A percentile compares a stretch with the other conserved stretches of the same genome.
These are phyloP conservation scores for Malus hybrid DNA, from an alignment of 331 rosid genomes.

Conservation along the genomic window DNA sequence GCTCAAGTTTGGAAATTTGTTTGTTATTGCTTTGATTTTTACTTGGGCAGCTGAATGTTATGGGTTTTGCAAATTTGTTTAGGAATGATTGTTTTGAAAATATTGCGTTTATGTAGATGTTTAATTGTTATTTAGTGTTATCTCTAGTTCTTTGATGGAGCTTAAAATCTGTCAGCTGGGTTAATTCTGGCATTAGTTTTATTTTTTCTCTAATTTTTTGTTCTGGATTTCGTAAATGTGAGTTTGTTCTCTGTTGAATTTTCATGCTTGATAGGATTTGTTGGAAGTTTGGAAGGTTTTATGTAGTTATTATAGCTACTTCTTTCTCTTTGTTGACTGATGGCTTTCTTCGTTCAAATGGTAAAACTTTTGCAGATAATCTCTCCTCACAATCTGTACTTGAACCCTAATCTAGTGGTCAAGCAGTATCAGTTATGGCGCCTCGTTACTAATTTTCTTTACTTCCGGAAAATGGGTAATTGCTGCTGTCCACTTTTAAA, in stretches of 20 bases:
- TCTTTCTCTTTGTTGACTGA: neutral
- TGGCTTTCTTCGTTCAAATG: neutral
- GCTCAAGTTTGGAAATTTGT: neutral
- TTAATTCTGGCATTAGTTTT: neutral
- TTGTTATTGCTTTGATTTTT: neutral
- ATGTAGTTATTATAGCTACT: neutral
- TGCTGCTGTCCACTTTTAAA: neutral
- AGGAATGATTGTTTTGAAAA: no score
- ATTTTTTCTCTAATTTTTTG: no score
- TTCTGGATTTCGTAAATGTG: neutral
- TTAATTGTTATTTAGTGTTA: neutral
- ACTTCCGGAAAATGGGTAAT: conserved; percentile 90
- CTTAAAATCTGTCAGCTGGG: neutral
- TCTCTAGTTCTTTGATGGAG: neutral
- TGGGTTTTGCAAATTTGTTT: neutral
- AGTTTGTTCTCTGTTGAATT: neutral
- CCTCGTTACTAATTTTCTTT: conserved; percentile 79
- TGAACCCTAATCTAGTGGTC: conserved; percentile 80
- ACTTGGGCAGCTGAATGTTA: neutral
- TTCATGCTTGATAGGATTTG: neutral
- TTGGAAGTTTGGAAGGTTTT: conserved; percentile 3
- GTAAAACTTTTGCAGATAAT: conserved; percentile 57
- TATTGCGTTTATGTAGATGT: neutral
- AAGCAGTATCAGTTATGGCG: conserved; percentile 94
- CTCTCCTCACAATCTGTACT: conserved; percentile 78